Conservation (phyloP, 768 basidiomycete species). For the Clitopilus hobsonii region DNA sequence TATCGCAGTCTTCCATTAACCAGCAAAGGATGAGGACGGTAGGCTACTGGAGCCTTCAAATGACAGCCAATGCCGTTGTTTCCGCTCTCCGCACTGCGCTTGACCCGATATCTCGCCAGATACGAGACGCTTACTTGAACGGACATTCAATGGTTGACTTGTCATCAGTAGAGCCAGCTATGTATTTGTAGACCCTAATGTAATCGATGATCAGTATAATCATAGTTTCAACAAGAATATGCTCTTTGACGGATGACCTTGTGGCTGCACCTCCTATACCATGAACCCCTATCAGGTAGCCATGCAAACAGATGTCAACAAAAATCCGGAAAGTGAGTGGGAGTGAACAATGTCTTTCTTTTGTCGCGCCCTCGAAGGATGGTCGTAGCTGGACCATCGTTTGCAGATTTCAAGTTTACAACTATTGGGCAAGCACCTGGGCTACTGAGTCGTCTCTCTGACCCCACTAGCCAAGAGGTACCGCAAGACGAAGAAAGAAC, state of each 20-base stretch:
- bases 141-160: conserved; percentile 19
- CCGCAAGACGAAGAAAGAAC: conserved; percentile 8
- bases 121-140: conserved; percentile 40
- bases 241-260: background rate
- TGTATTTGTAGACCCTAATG: background rate
- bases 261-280: too few relatives aligned
- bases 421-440: conserved; percentile 51
- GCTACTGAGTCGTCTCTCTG: conserved; percentile 47
- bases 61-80: conserved; percentile 85
- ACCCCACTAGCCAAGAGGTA: conserved; percentile 21
- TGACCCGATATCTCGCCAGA: conserved; percentile 56
- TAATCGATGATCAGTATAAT: too few relatives aligned
- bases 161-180: conserved; percentile 8
- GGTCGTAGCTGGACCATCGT: conserved; percentile 28
- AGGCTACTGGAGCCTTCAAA: conserved; percentile 91
- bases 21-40: conserved; percentile 83
- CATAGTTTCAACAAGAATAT: background rate
- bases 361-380: background rate
- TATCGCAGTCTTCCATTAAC: conserved; percentile 85
- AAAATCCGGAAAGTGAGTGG: background rate
- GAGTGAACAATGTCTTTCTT: background rate
- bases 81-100: conserved; percentile 71
- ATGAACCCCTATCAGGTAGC: background rate
- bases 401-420: conserved; percentile 43
- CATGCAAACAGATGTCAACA: background rate